Base-by-base conservation (phyloP, 2,329 filamentous ascomycete genomes). In the Pseudogymnoascus verrucosus region DNA sequence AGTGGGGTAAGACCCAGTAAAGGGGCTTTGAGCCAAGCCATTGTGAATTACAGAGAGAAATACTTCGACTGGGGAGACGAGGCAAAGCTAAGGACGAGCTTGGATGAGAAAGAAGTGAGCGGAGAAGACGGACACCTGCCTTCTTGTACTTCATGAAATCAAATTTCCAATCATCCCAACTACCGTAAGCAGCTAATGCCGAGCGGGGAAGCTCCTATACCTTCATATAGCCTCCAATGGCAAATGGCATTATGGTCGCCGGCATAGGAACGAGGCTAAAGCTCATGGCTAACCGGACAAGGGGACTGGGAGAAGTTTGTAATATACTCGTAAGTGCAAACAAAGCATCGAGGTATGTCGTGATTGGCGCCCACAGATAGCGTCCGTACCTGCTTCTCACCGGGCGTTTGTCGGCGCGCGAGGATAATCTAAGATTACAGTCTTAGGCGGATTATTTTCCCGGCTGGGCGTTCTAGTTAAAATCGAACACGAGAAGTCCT, bases 11-110 rank as follows among this genome's bases (percentile, higher is more conserved):
- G 51, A 57, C 51, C 51, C 51, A 34, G 51, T 28, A 57, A 57
- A 57, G 51, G 28, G 51, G 51, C 26, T 57, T 57, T 57, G n/a
- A 57, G 28, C 51, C 51, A 57, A 34, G 51, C 51, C 51, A 57
- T 57, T 34, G 51, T 57, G 51, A 57, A 57, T 34, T 57, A 57
- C n/a, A 57, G n/a, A 19, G n/a, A 12, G 26, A 57, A 34, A 19
- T 57, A 12, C 26, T 31, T 34, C 5, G 7, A 57, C 51, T 19
- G 10, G 10, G n/a, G 8, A 57, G 51, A 57, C 10, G n/a, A 57
- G 47, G 23, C 26, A 54, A 54, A 19, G 10, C 51, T 34, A 57
- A 34, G 51, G n/a, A 14, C 10, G 26, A 57, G 51, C 51, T 34
- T 57, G 51, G 14, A 10, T 12, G 16, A 57, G 26, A 57, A 34